These are phyloP conservation scores for Arthrobotrys megalospora DNA, from an alignment of 2,329 filamentous ascomycete genomes.

Conservation along the genomic window DNA sequence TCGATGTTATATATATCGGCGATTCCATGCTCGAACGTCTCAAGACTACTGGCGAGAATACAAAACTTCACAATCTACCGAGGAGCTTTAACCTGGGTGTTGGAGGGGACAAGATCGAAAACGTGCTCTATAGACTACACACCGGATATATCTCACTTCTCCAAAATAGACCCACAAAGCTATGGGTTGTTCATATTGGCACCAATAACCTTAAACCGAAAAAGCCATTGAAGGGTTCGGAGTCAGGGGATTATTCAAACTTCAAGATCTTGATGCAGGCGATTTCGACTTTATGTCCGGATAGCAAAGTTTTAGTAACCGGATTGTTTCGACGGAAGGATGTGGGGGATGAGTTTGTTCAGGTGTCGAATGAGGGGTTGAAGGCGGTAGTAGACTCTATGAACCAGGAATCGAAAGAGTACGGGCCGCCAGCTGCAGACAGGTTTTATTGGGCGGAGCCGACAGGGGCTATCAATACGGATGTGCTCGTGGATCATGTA, in stretches of 20 bases:
- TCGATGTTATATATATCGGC: slow-evolving; percentile 60
- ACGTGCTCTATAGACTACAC: slow-evolving; percentile 62
- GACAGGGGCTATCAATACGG: slow-evolving; percentile 7
- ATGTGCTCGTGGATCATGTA: slow-evolving; percentile 62
- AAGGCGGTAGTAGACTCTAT: neutral
- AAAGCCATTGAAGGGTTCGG: slow-evolving; percentile 47
- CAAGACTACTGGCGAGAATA: slow-evolving; percentile 60
- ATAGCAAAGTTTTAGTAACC: slow-evolving; percentile 61
- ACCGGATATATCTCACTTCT: slow-evolving; percentile 38
- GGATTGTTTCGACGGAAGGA: slow-evolving; percentile 63
- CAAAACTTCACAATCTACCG: slow-evolving; percentile 60
- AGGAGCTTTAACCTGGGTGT: slow-evolving; percentile 63
- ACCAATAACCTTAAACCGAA: slow-evolving; percentile 62
- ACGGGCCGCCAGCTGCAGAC: neutral
- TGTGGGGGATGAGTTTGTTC: slow-evolving; percentile 56
- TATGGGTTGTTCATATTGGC: slow-evolving; percentile 63
- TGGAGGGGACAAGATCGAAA: slow-evolving; percentile 64
- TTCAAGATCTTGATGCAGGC: slow-evolving; percentile 29
- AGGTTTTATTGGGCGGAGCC: slow-evolving; percentile 27
- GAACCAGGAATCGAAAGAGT: neutral
- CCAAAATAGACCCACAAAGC: slow-evolving; percentile 21
- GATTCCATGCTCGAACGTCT: slow-evolving; percentile 64
- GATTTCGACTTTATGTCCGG: slow-evolving; percentile 3
- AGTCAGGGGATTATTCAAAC: slow-evolving; percentile 3
- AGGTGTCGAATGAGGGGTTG: slow-evolving; percentile 54